Evolutionary conservation across 352 stramenopile genomes (phyloP), one percentile per base, ranked within the genome.

Genomic region (Phytopythium sindhum): DNA sequence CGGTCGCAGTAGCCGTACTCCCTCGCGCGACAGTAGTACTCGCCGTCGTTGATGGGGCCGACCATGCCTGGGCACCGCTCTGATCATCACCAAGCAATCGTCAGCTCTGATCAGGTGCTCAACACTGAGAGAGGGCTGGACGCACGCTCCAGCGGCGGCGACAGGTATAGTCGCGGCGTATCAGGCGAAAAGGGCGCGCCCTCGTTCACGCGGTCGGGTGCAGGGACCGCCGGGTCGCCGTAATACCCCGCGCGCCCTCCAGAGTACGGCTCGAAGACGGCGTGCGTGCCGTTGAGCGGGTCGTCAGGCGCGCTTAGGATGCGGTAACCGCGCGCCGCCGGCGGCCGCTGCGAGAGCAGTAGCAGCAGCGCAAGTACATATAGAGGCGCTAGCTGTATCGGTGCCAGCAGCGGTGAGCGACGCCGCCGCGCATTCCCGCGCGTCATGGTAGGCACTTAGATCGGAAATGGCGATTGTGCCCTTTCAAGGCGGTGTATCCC

Each of bases 1-100:
- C 90, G 84, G 73, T 99, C 96, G 70, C 96, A 99, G 70, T 97
- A 98, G 28, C 96, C 96, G 68, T 96, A 97, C 58, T 97, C 84
- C 53, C 90, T 87, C 23, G 86, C 81, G 28, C 65, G 67, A 67
- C 96, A 99, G 72, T 97, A 98, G 76, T 93, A 98, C 67, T 95
- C 86, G 14, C 85, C 75, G 55, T 98, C 84, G 29, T 81, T 79
- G 45, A 96, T 75, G 7, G 95, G 94, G 2, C 96, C 95, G 54
- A 93, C 77, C 87, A 95, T 95, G 4, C 82, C 79, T 0, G 87
- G 87, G 37, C 87, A 95, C 15, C 74, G 76, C 64, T 94, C 83
- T 91, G 31, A 33, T 29, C 48, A 26, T 28, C 26, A 4, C 0
- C 12, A 54, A 6, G 4, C 17, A 5, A 24, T 1, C n/a, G n/a